Percentiles rank a stretch among this genome's conserved stretches.
Conservation (phyloP, 805 yeast genomes). For the Starmerella floris region DNA sequence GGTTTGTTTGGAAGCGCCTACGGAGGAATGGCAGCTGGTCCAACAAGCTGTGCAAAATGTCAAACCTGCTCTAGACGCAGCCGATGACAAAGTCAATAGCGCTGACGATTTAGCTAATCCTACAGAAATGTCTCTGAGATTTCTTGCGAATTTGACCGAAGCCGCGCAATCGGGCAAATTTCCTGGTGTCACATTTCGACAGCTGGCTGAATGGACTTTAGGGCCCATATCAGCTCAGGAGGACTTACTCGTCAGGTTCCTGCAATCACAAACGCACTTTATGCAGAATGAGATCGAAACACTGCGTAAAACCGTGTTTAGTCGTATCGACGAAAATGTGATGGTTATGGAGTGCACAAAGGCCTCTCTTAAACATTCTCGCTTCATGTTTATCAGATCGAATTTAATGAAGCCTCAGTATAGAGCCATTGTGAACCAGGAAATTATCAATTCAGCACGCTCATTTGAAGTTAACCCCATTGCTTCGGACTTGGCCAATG, state of each 20-base stretch:
- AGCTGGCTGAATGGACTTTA: conserved; percentile 18
- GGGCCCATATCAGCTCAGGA: conserved; percentile 6
- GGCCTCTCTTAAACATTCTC: conserved; percentile 6
- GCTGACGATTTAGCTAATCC: not conserved
- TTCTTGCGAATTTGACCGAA: conserved; percentile 4
- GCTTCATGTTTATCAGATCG: conserved; percentile 13
- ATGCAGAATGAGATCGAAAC: conserved; percentile 4
- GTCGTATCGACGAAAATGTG: conserved; percentile 2
- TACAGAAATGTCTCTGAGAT: conserved; percentile 1
- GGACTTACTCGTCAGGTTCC: conserved; percentile 12
- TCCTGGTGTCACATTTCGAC: conserved; percentile 6
- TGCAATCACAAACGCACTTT: conserved; percentile 2
- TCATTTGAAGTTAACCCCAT: conserved; percentile 2
- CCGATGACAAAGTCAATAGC: not conserved
- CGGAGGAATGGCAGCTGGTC: conserved; percentile 8
- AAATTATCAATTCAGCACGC: conserved; percentile 3
- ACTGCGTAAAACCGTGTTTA: conserved; percentile 10
- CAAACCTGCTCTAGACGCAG: not conserved
- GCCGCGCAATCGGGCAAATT: conserved; percentile 5
- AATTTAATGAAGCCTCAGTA: not conserved
- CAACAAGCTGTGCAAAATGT: conserved; percentile 4
- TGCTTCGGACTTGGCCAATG: not conserved
- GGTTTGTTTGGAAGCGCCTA: conserved; percentile 15
- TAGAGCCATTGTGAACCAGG: conserved; percentile 1
- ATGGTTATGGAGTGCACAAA: conserved; percentile 6